Conservation (phyloP, 2,329 filamentous ascomycete genomes). For the Trichoderma semiorbis region DNA sequence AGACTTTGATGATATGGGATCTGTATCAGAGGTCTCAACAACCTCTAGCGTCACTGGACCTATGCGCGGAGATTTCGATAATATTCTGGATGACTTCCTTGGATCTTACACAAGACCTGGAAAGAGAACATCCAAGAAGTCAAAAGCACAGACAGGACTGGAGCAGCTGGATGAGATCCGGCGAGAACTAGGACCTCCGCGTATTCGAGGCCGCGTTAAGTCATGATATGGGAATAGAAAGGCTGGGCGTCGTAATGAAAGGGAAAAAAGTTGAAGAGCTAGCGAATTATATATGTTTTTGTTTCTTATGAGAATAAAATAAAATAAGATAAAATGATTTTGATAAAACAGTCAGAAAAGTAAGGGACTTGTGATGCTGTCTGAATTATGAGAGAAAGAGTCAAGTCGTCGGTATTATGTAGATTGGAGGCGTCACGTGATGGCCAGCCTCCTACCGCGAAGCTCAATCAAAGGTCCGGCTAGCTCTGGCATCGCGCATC, state of each 20-base stretch:
- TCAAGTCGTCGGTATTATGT: not conserved
- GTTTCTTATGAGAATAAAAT: not conserved
- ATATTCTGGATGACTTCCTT: constrained; percentile 90
- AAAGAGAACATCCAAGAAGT: constrained; percentile 75
- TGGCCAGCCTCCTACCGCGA: constrained; percentile 9
- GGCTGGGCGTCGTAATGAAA: not conserved
- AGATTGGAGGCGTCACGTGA: constrained; percentile 14
- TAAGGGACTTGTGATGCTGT: not conserved
- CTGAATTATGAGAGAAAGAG: not conserved
- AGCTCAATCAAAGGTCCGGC: constrained; percentile 15
- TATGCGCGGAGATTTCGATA: constrained; percentile 76
- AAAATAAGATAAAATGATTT: not conserved
- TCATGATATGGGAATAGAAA: constrained; percentile 3
- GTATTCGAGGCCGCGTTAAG: constrained; percentile 43
- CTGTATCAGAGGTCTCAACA: constrained; percentile 59
- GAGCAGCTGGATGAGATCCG: constrained; percentile 90
- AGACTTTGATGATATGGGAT: constrained; percentile 48
- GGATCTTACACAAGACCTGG: constrained; percentile 67
- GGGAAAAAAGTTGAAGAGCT: not conserved
- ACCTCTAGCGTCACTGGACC: constrained; percentile 66
- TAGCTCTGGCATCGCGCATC: constrained; percentile 10
- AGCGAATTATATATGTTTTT: not conserved
- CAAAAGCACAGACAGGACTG: constrained; percentile 74
- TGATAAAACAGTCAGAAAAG: not conserved
- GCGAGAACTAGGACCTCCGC: constrained; percentile 72